Percentiles rank a stretch among this genome's conserved stretches.
Conservation (phyloP, 805 yeast genomes). For the Yarrowia osloensis region DNA sequence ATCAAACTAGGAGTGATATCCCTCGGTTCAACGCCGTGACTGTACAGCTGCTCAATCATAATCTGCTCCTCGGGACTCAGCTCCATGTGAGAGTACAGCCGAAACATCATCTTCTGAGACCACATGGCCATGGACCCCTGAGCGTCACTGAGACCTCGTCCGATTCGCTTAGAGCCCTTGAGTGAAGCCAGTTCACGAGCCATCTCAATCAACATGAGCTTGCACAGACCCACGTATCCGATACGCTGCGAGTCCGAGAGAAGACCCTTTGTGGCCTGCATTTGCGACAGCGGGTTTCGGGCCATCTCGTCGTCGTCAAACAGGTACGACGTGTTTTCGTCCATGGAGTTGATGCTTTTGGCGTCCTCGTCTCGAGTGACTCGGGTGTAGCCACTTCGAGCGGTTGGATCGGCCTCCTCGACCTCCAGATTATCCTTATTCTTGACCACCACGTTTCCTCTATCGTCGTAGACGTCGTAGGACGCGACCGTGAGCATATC, state of each 20-base stretch:
- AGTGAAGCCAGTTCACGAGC: slow-evolving; percentile 70
- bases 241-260: slow-evolving; percentile 81
- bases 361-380: slow-evolving; percentile 84
- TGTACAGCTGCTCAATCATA: slow-evolving; percentile 84
- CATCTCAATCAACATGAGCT: slow-evolving; percentile 74
- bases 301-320: slow-evolving; percentile 50
- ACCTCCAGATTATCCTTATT: slow-evolving; percentile 35
- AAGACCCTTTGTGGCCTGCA: slow-evolving; percentile 78
- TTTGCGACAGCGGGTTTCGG: slow-evolving; percentile 59
- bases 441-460: slow-evolving; percentile 49
- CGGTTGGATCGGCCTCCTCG: slow-evolving; percentile 45
- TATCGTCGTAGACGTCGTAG: slow-evolving; percentile 75
- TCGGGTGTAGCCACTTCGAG: slow-evolving; percentile 79
- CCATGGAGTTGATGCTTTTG: slow-evolving; percentile 56
- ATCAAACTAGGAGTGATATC: slow-evolving; percentile 70
- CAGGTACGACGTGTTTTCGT: slow-evolving; percentile 58
- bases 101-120: slow-evolving; percentile 71
- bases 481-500: slow-evolving; percentile 82
- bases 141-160: slow-evolving; percentile 54
- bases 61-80: slow-evolving; percentile 69
- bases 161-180: slow-evolving; percentile 40
- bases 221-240: slow-evolving; percentile 86
- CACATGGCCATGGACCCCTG: slow-evolving; percentile 83
- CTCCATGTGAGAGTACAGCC: slow-evolving; percentile 80
- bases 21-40: slow-evolving; percentile 74